Conservation (phyloP, 2,329 filamentous ascomycete species). For the Hortaea werneckii region DNA sequence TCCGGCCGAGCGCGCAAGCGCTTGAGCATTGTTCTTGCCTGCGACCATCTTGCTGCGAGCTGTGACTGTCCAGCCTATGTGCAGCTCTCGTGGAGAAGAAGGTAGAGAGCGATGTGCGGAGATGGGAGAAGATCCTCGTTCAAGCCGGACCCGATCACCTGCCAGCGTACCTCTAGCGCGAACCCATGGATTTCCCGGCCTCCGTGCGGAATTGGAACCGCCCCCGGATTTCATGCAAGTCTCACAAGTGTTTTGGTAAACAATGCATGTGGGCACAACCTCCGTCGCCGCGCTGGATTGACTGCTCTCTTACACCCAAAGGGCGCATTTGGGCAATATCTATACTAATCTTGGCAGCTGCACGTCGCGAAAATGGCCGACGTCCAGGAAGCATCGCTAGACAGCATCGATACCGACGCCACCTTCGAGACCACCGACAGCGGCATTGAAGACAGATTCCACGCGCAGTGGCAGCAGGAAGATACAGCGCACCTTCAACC, state of each 20-base stretch:
- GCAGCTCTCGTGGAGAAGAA: too few relatives aligned
- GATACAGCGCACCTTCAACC: conserved; percentile 30
- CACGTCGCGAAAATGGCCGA: too few relatives aligned
- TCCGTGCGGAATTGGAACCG: not conserved
- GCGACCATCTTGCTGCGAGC: conserved; percentile 19
- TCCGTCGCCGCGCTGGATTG: not conserved
- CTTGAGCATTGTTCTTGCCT: conserved; percentile 21
- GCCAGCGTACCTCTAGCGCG: not conserved
- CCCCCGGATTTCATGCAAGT: not conserved
- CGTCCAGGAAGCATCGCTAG: too few relatives aligned
- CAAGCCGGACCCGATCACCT: not conserved
- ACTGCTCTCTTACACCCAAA: too few relatives aligned
- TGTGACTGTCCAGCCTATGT: too few relatives aligned
- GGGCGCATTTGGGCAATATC: too few relatives aligned
- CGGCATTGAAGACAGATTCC: not conserved
- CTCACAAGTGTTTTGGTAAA: not conserved
- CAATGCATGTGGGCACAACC: not conserved
- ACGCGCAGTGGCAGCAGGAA: conserved; percentile 12
- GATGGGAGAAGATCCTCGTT: too few relatives aligned
- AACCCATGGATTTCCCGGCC: not conserved
- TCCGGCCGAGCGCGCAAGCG: conserved; percentile 16
- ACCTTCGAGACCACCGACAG: too few relatives aligned
- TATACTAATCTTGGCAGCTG: too few relatives aligned
- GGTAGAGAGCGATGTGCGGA: too few relatives aligned
- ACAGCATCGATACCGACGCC: too few relatives aligned